Percentiles rank a stretch among this genome's conserved stretches.
Conservation (phyloP, 2,329 filamentous ascomycete species). For the Amesomyces nigricolor region DNA sequence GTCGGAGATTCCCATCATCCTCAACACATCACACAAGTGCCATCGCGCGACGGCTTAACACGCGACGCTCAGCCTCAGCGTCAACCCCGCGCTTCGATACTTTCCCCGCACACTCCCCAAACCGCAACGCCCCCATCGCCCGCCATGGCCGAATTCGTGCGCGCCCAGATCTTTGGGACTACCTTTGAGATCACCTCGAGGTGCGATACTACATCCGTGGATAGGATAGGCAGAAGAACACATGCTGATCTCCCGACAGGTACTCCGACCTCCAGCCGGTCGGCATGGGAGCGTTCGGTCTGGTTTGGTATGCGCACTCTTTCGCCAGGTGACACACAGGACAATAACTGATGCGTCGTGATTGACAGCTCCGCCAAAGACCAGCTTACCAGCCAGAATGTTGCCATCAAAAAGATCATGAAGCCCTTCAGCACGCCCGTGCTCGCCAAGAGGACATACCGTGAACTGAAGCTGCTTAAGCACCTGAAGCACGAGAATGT, state of each 20-base stretch:
- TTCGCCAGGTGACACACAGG: neutral
- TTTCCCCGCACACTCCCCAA: slow-evolving; percentile 13
- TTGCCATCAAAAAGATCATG: slow-evolving; percentile 99
- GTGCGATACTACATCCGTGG: slow-evolving; percentile 43
- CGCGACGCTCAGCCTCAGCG: neutral
- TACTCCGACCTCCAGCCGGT: slow-evolving; percentile 98
- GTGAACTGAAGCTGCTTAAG: slow-evolving; percentile 95
- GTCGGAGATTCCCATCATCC: neutral
- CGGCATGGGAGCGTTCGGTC: slow-evolving; percentile 97
- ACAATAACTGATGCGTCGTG: too few relatives aligned
- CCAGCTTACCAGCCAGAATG: slow-evolving; percentile 92
- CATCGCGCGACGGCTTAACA: neutral
- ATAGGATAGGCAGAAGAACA: neutral
- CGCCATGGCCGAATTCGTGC: slow-evolving; percentile 97
- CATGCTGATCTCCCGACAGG: slow-evolving; percentile 42
- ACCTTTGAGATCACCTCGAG: slow-evolving; percentile 99
- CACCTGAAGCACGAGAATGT: slow-evolving; percentile 97
- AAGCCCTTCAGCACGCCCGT: slow-evolving; percentile 99
- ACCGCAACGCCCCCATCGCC: slow-evolving; percentile 22
- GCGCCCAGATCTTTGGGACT: slow-evolving; percentile 98
- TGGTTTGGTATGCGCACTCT: slow-evolving; percentile 67
- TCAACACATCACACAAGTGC: neutral
- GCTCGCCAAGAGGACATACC: slow-evolving; percentile 93
- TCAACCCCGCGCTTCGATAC: neutral
- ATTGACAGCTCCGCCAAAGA: slow-evolving; percentile 83